These are phyloP conservation scores for Puya raimondii DNA, from an alignment of 176 grass and related monocot species.

Conservation along the genomic window DNA sequence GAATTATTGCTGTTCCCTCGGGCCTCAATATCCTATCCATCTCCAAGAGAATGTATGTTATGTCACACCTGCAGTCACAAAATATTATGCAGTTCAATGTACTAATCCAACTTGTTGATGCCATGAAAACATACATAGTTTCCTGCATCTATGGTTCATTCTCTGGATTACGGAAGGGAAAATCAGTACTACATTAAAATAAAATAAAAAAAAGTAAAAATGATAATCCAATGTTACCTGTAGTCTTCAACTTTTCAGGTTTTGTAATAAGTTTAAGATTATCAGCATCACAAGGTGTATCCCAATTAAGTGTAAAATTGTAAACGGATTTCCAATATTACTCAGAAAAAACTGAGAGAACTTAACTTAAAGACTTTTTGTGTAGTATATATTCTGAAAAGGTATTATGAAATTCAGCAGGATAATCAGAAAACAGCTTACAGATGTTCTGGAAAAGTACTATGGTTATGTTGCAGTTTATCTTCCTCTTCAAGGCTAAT, in stretches of 20 bases:
- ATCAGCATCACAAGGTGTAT: background rate
- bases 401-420: too few relatives aligned
- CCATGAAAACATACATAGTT: background rate
- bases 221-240: background rate
- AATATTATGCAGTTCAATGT: conserved; percentile 9
- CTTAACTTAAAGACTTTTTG: background rate
- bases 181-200: background rate
- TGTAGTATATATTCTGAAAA: too few relatives aligned
- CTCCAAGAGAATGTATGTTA: conserved; percentile 77
- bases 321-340: background rate
- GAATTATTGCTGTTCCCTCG: conserved; percentile 69
- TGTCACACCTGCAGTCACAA: conserved; percentile 45
- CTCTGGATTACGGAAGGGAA: background rate
- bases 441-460: too few relatives aligned
- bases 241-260: background rate
- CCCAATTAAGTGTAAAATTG: background rate
- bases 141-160: background rate
- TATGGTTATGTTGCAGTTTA: background rate
- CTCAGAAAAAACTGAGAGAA: too few relatives aligned
- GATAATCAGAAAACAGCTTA: too few relatives aligned
- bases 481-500: background rate
- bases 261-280: background rate
- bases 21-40: conserved; percentile 87
- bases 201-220: background rate
- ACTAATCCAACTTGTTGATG: background rate